These are phyloP conservation scores for Arachis hypogaea DNA, from an alignment of 306 rosid species.

Conservation along the genomic window DNA sequence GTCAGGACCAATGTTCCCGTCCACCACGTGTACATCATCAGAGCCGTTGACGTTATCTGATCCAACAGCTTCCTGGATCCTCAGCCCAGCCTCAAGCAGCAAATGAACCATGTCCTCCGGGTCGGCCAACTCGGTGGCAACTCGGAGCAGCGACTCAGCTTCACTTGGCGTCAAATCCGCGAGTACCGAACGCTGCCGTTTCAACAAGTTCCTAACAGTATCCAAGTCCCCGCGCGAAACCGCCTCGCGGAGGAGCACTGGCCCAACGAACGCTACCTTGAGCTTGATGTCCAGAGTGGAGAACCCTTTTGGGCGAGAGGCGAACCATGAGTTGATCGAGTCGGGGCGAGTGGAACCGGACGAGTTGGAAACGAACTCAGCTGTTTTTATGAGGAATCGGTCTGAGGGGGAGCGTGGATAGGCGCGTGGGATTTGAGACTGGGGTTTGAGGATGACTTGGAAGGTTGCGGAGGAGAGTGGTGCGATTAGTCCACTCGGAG, in stretches of 20 bases:
- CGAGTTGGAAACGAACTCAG: slow-evolving; percentile 36
- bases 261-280: slow-evolving; percentile 71
- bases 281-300: slow-evolving; percentile 48
- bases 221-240: slow-evolving; percentile 53
- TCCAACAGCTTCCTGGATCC: slow-evolving; percentile 40
- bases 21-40: slow-evolving; percentile 59
- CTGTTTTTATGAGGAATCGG: slow-evolving; percentile 67
- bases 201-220: slow-evolving; percentile 58
- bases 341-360: slow-evolving; percentile 41
- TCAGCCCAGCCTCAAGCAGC: slow-evolving; percentile 72
- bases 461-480: slow-evolving; percentile 62
- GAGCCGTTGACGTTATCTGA: slow-evolving; percentile 19
- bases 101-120: slow-evolving; percentile 68
- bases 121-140: slow-evolving; percentile 58
- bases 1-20: slow-evolving; percentile 22
- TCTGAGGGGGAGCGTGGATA: slow-evolving; percentile 78
- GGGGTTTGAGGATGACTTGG: slow-evolving; percentile 82
- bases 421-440: slow-evolving; percentile 56
- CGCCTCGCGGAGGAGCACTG: slow-evolving; percentile 56
- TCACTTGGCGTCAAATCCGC: slow-evolving; percentile 47
- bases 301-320: slow-evolving; percentile 41
- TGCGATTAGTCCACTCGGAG: slow-evolving; percentile 63
- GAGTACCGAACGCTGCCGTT: slow-evolving; percentile 58
- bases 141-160: slow-evolving; percentile 55
- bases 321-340: slow-evolving; percentile 48